A percentile compares a stretch with the other conserved stretches of the same genome.
phyloP scores from a whole-genome alignment of 2,329 filamentous ascomycete genomes.

The Colletotrichum trifolii region DNA sequence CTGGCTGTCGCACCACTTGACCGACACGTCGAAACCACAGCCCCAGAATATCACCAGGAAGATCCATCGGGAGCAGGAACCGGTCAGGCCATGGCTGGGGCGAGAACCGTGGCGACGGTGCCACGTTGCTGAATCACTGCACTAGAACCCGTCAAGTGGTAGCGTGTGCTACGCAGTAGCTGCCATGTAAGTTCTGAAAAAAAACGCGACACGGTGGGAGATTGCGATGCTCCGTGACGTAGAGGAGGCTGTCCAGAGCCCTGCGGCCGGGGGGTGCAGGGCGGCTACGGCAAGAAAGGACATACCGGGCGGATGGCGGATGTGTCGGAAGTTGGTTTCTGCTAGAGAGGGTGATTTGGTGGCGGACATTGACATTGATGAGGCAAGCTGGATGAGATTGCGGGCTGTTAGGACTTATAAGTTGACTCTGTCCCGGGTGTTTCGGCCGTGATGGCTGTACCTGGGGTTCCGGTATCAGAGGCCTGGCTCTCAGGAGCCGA shows the following conservation, averaged over 20 bases:
- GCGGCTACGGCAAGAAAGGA: conserved; percentile 4
- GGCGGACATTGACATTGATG: conserved; percentile 3
- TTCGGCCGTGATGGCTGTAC: conserved; percentile 16
- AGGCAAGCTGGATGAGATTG: conserved; percentile 8
- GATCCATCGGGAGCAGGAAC: conserved; percentile 30
- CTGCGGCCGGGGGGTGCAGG: conserved; percentile 9
- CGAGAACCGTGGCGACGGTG: not conserved
- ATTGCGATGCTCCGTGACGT: conserved; percentile 8
- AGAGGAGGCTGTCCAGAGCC: not conserved
- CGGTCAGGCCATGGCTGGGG: conserved; percentile 9
- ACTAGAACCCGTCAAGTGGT: conserved; percentile 1
- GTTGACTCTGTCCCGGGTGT: conserved; percentile 1
- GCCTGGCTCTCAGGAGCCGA: conserved; percentile 7
- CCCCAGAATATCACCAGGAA: conserved; percentile 31
- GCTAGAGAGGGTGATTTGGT: conserved; percentile 9
- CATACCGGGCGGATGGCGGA: conserved; percentile 28
- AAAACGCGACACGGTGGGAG: not conserved
- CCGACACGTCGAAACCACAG: conserved; percentile 29
- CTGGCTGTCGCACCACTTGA: conserved; percentile 27
- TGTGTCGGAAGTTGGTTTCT: conserved; percentile 31
- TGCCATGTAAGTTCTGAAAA: not conserved
- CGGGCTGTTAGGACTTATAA: conserved; percentile 7
- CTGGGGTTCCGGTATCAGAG: not conserved
- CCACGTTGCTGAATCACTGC: conserved; percentile 1
- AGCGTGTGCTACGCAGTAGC: not conserved